Evolutionary conservation across 1,284 basidiomycete genomes (phyloP), one percentile per base, ranked within the genome.

Genomic region (Ceratobasidium sp.): DNA sequence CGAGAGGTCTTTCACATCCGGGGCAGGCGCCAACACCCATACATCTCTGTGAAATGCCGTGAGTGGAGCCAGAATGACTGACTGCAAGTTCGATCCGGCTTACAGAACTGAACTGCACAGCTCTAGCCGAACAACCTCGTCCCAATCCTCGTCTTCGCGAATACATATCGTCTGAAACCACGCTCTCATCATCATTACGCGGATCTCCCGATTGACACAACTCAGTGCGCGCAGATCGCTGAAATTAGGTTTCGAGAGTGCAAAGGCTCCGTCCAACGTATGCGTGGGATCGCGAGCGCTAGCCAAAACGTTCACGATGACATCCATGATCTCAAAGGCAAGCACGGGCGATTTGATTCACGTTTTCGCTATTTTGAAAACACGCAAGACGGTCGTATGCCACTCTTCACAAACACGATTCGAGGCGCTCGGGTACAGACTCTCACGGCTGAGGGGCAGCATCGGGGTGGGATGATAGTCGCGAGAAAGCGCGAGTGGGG

Each of bases 401-500:
- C n/a, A n/a, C n/a, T n/a, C n/a, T n/a, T n/a, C n/a, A n/a, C n/a
- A n/a, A n/a, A n/a, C n/a, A n/a, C n/a, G n/a, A n/a, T n/a, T n/a
- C n/a, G 62, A 34, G 23, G 50, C 62, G 26, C 50, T 36, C 9
- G 62, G 62, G 23, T 39, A 52, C 12, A n/a, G 18, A n/a, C 50
- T 30, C 26, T 30, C 50, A 52, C 30, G 50, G 32, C 32, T 21
- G 5, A 32, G 30, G 12, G 55, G 55, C 3, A 58, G 55, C 4
- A 67, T 39, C 1, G 32, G 39, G n/a, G 36, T 52, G 62, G 55
- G 26, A n/a, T 67, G 34, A 23, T 67, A 67, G 62, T 67, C 62
- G 50, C 48, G 36, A 2, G 62, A 52, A 9, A 67, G 23, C 4
- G 62, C 48, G 9, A 67, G 34, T 14, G 48, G 26, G 32, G 62